Evolutionary conservation across 1,139 yeast genomes (phyloP).

Genomic region (Blastobotrys arbuscula): DNA sequence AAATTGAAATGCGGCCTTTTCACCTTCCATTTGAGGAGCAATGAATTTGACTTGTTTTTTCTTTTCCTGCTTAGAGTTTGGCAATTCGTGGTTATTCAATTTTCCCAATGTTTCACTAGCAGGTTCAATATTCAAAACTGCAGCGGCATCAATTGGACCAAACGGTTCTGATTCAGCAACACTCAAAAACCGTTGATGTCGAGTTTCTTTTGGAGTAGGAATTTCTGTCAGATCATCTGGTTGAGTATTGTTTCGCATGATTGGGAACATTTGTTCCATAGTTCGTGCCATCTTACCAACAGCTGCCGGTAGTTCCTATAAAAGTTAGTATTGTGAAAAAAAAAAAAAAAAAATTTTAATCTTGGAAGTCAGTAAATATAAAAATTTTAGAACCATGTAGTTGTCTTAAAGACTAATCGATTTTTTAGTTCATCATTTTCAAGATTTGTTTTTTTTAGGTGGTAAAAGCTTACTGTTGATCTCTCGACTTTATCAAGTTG

Average conservation of each 20-base stretch:
- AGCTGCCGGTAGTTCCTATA: conserved; percentile 27
- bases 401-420: conserved; percentile 85
- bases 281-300: conserved; percentile 38
- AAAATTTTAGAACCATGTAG: conserved; percentile 46
- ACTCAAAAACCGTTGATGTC: conserved; percentile 76
- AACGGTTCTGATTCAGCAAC: conserved; percentile 96
- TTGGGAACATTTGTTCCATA: conserved; percentile 78
- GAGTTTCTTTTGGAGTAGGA: conserved; percentile 82
- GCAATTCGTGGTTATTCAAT: conserved; percentile 46
- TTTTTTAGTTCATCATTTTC: conserved; percentile 41
- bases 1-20: conserved; percentile 64
- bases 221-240: conserved; percentile 61
- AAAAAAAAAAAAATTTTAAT: background rate
- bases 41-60: conserved; percentile 30
- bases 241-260: conserved; percentile 37
- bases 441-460: background rate
- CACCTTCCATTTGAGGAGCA: conserved; percentile 28
- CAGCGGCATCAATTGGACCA: conserved; percentile 96
- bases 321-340: conserved; percentile 2
- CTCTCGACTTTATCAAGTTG: conserved; percentile 61
- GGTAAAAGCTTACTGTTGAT: conserved; percentile 56
- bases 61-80: conserved; percentile 10
- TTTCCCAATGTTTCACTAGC: conserved; percentile 70
- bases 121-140: conserved; percentile 73
- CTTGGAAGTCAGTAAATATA: too few relatives aligned